These are phyloP conservation scores for Pseudonitzschia pungens DNA, from an alignment of 108 stramenopile species.

Conservation along the genomic window DNA sequence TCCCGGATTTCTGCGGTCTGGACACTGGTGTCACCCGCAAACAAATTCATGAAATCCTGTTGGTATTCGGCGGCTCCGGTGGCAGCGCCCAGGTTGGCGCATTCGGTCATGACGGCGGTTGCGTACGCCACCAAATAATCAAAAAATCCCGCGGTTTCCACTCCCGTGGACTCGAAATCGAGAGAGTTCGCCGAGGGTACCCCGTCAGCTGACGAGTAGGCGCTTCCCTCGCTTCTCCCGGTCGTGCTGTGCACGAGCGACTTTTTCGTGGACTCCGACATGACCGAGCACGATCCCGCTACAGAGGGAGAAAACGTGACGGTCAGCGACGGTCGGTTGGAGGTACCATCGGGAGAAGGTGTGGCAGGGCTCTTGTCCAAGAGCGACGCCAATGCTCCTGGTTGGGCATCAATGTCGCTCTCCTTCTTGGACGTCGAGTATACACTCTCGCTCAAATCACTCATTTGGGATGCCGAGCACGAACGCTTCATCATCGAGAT, in stretches of 20 bases:
- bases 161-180: not conserved
- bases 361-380: not conserved
- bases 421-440: not conserved
- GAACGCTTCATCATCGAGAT: not conserved
- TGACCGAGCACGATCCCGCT: not conserved
- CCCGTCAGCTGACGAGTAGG: not conserved
- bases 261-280: not conserved
- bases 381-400: not conserved
- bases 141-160: constrained; percentile 16
- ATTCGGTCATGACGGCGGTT: constrained; percentile 16
- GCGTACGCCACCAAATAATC: constrained; percentile 9
- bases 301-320: not conserved
- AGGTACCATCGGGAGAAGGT: too few relatives aligned
- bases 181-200: not conserved
- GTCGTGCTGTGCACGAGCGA: not conserved
- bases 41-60: constrained; percentile 3
- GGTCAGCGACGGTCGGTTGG: too few relatives aligned
- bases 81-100: constrained; percentile 8
- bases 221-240: not conserved
- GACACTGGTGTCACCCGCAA: not conserved
- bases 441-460: constrained; percentile 31
- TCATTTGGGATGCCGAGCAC: constrained; percentile 11
- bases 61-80: not conserved
- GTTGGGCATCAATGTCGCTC: not conserved
- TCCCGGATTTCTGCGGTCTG: not conserved